These are phyloP conservation scores for Alisma plantagoaquatica DNA, from an alignment of 106 monocot species.

Conservation along the genomic window DNA sequence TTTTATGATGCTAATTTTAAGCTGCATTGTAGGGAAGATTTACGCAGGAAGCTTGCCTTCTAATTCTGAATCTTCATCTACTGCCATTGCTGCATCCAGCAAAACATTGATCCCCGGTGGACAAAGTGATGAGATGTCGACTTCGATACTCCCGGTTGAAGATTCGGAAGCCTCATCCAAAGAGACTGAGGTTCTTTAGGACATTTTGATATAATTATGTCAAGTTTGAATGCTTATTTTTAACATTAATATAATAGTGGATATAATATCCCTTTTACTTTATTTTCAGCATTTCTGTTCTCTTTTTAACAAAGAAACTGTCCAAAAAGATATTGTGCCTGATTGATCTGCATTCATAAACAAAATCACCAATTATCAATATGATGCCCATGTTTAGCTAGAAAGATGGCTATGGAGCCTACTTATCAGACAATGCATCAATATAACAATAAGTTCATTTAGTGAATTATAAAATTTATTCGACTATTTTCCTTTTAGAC, in stretches of 20 bases:
- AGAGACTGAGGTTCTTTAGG: constrained; percentile 21
- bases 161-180: constrained; percentile 5
- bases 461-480: too few species aligned
- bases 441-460: too few species aligned
- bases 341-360: too few species aligned
- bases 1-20: constrained; percentile 2
- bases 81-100: constrained; percentile 28
- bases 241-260: too few species aligned
- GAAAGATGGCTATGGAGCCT: too few species aligned
- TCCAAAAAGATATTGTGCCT: too few species aligned
- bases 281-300: not conserved
- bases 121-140: constrained; percentile 18
- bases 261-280: not conserved
- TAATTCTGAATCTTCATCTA: constrained; percentile 24
- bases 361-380: too few species aligned
- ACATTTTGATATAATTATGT: not conserved
- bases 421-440: too few species aligned
- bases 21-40: constrained; percentile 28
- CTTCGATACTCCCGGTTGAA: constrained; percentile 11
- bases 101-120: constrained; percentile 38
- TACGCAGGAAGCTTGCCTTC: constrained; percentile 22
- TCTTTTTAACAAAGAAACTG: too few species aligned
- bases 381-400: too few species aligned
- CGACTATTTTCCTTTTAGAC: too few species aligned
- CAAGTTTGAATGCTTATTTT: not conserved